Evolutionary conservation across 345 rosid species (phyloP).

Genomic region (Pistacia integerrima): DNA sequence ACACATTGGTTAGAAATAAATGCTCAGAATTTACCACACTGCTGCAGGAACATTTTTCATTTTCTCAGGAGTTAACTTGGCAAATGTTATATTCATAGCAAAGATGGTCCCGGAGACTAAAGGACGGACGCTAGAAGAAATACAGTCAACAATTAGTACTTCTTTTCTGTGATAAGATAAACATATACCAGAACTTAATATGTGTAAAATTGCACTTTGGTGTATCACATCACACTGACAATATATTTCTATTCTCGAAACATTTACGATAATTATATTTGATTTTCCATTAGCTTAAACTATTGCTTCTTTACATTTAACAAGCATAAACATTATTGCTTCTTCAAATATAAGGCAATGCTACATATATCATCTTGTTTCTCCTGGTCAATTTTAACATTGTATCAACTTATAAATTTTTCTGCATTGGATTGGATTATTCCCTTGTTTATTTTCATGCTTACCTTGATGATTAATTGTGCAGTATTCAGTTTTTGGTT

Average conservation of each 20-base stretch:
- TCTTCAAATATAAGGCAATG: too few relatives aligned
- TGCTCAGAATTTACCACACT: background rate
- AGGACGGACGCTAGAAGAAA: constrained; percentile 61
- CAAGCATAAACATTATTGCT: too few relatives aligned
- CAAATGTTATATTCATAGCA: constrained; percentile 37
- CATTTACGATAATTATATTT: too few relatives aligned
- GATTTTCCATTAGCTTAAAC: too few relatives aligned
- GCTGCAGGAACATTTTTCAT: constrained; percentile 49
- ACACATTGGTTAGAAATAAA: background rate
- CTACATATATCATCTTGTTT: background rate
- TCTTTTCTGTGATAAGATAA: constrained; percentile 24
- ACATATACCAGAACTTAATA: too few relatives aligned
- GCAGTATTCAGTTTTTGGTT: constrained; percentile 65
- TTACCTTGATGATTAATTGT: background rate
- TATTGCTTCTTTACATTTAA: too few relatives aligned
- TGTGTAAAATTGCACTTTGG: background rate
- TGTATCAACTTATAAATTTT: too few relatives aligned
- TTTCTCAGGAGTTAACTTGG: constrained; percentile 31
- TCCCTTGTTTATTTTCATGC: background rate
- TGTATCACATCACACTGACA: background rate
- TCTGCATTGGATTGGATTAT: background rate
- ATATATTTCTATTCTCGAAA: background rate
- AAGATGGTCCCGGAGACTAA: constrained; percentile 63
- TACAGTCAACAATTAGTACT: constrained; percentile 42
- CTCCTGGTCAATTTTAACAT: too few relatives aligned